Evolutionary conservation across 164 flowering plant species (phyloP).

Genomic region (Macadamia integrifolia): DNA sequence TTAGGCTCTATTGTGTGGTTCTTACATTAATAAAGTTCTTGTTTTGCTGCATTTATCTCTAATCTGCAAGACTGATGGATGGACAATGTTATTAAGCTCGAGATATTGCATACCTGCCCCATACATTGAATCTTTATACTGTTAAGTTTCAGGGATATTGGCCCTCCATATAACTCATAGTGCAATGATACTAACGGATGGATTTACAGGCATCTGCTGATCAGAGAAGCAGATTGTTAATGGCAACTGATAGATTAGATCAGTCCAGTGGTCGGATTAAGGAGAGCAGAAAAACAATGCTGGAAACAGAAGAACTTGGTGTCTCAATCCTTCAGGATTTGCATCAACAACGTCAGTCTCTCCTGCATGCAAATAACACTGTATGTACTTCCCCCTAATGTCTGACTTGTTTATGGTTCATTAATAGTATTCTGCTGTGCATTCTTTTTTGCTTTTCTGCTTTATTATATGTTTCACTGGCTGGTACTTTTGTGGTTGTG

Average conservation of each 20-base stretch:
- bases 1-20: too few species aligned
- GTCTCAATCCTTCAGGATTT: slow-evolving; percentile 69
- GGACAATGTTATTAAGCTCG: too few species aligned
- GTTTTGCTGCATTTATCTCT: too few species aligned
- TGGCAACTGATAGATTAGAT: slow-evolving; percentile 44
- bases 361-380: slow-evolving; percentile 47
- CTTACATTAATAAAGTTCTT: too few species aligned
- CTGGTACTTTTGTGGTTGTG: too few species aligned
- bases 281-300: slow-evolving; percentile 62
- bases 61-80: too few species aligned
- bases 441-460: neutral
- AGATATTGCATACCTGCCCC: too few species aligned
- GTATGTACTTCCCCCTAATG: slow-evolving; percentile 18
- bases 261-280: slow-evolving; percentile 46
- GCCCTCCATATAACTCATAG: neutral
- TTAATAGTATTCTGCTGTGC: neutral
- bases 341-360: slow-evolving; percentile 59
- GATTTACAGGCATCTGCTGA: slow-evolving; percentile 46
- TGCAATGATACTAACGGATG: neutral
- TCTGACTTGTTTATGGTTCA: neutral
- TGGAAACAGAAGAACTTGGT: slow-evolving; percentile 75
- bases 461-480: neutral
- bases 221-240: slow-evolving; percentile 47
- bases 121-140: neutral
- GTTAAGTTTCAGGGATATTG: neutral